Conservation (phyloP, 495 filamentous ascomycete genomes). For the Lasiosphaeria hispida region DNA sequence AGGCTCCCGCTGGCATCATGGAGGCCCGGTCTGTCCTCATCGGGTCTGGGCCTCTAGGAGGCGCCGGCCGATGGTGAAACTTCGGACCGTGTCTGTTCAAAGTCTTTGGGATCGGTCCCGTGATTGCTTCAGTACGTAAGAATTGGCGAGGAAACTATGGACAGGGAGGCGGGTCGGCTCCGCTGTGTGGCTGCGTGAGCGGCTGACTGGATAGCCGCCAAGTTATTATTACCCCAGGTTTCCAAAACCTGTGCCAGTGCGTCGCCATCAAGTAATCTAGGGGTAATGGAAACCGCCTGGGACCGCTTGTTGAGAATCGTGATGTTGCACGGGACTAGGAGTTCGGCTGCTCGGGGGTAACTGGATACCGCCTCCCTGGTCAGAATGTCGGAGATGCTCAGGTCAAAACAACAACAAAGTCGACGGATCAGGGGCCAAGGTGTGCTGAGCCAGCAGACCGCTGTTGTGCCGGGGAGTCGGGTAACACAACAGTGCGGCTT, state of each 20-base stretch:
- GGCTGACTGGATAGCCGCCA: slow-evolving; percentile 19
- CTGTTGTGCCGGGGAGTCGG: slow-evolving; percentile 19
- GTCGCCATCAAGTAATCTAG: slow-evolving; percentile 39
- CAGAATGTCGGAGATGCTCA: neutral
- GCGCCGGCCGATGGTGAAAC: slow-evolving; percentile 13
- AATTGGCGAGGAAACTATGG: slow-evolving; percentile 9
- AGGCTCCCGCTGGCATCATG: slow-evolving; percentile 22
- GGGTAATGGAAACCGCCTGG: slow-evolving; percentile 38
- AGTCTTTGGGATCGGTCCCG: slow-evolving; percentile 25
- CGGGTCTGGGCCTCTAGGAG: slow-evolving; percentile 7
- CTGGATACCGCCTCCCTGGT: too few species aligned
- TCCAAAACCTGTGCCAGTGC: slow-evolving; percentile 18
- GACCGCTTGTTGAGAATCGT: slow-evolving; percentile 12
- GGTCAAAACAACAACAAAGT: neutral
- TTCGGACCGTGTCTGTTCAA: slow-evolving; percentile 17
- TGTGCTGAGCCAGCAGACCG: slow-evolving; percentile 18
- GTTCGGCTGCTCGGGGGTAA: slow-evolving; percentile 3
- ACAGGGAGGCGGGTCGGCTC: slow-evolving; percentile 6
- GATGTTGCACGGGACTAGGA: slow-evolving; percentile 25
- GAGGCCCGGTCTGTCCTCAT: slow-evolving; percentile 18
- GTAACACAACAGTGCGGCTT: slow-evolving; percentile 6
- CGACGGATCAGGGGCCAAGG: neutral
- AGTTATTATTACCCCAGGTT: slow-evolving; percentile 29
- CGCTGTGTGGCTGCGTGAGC: slow-evolving; percentile 13
- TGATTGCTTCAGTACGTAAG: slow-evolving; percentile 33